Evolutionary conservation across 768 basidiomycete species (phyloP), one percentile per base, ranked within the genome.

Genomic region (Lyophyllum shimeji): DNA sequence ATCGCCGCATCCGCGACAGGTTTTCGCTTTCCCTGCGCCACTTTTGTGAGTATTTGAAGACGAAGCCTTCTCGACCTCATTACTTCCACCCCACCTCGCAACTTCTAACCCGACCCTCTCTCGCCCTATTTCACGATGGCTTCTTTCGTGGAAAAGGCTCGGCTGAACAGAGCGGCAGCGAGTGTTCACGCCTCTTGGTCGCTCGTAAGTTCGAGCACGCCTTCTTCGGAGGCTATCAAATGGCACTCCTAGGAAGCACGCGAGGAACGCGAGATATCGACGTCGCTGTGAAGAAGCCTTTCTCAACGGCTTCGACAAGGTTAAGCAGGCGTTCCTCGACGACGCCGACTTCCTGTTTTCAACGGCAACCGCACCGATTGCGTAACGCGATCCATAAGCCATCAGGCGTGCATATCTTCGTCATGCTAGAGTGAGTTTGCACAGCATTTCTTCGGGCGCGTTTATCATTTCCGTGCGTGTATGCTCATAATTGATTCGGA

Each of bases 251-350:
- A 13, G 57, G 57, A 8, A 58, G 57, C 25, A 45, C 52, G 3
- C 34, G 57, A 13, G 57, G 42, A 34, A 58, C 57, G 7, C 45
- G 49, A 21, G 52, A 58, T 31, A 46, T 58, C 57, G 57, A 58
- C 18, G 57, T 58, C 9, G 46, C 46, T 13, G 57, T 58, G 12
- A 53, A 50, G 29, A 44, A 53, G 29, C 57, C 57, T 49, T 58
- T 46, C 40, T 58, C 7, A 33, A 54, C 34, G 57, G 57, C 40
- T 58, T 58, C 33, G 52, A 53, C 3, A 58, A 58, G 39, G 57
- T 58, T 40, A 58, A 58, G 31, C 46, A 58, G 47, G 57, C 57
- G 24, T 58, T 58, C 29, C 17, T 49, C 23, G 57, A 58, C 12
- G 47, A 45, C 24, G 21, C 47, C 20, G 57, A 54, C 18, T 58